phyloP scores from a whole-genome alignment of 148 eudicot species.

The Mesembryanthemum crystallinum region DNA sequence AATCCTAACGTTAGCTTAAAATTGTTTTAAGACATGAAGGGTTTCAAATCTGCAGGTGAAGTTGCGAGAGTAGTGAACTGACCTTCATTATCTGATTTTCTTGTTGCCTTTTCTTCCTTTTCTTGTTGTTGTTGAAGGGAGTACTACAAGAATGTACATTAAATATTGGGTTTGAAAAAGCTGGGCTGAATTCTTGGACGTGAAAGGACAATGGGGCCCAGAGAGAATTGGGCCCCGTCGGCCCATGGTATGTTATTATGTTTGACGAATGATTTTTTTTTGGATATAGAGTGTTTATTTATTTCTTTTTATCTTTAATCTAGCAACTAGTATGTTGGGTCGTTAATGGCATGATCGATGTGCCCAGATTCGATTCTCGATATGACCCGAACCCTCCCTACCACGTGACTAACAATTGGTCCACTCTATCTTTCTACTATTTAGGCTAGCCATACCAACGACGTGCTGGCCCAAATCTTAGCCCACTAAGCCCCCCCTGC shows the following conservation, averaged over 20 bases:
- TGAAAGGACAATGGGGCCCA: not conserved
- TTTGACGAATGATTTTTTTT: no score
- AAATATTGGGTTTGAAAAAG: conserved; percentile 12
- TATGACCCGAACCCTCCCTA: conserved; percentile 16
- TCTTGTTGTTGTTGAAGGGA: not conserved
- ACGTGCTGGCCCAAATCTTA: no score
- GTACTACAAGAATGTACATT: not conserved
- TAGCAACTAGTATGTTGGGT: conserved; percentile 4
- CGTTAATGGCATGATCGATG: conserved; percentile 20
- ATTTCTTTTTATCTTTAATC: no score
- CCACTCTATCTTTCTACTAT: not conserved
- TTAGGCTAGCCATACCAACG: not conserved
- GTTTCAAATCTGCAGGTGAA: no score
- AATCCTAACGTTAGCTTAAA: not conserved
- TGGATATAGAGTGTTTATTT: no score
- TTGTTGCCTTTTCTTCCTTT: not conserved
- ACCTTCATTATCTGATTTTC: conserved; percentile 19
- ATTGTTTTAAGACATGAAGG: not conserved
- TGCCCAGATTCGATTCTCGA: conserved; percentile 29
- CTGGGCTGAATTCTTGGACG: not conserved
- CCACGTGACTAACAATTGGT: conserved; percentile 13
- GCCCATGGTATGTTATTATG: conserved; percentile 17
- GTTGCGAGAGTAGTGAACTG: not conserved
- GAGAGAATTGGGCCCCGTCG: conserved; percentile 14
- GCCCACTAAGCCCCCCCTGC: no score